Evolutionary conservation across 768 basidiomycete species (phyloP).

Genomic region (Paxillus rubicundulus): DNA sequence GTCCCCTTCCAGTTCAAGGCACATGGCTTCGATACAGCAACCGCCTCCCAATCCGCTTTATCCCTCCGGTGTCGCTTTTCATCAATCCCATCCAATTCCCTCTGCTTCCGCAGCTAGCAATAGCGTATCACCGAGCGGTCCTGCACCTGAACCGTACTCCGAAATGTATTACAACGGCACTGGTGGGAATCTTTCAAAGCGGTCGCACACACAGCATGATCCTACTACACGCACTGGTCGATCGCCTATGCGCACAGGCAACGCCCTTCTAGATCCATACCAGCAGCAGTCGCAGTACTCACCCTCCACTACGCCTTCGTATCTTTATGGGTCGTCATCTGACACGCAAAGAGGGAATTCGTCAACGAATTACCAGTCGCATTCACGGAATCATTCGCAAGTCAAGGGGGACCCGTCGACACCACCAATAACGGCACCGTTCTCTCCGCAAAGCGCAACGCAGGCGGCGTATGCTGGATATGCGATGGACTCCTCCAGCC

Average conservation of each 20-base stretch:
- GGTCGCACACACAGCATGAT: slow-evolving; percentile 54
- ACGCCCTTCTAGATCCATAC: slow-evolving; percentile 66
- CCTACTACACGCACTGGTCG: slow-evolving; percentile 48
- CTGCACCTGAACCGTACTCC: slow-evolving; percentile 44
- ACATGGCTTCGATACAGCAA: slow-evolving; percentile 34
- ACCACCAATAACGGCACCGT: slow-evolving; percentile 49
- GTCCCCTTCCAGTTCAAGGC: slow-evolving; percentile 16
- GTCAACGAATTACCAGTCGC: slow-evolving; percentile 49
- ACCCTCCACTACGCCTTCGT: slow-evolving; percentile 49
- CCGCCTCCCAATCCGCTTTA: slow-evolving; percentile 51
- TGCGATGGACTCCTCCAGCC: slow-evolving; percentile 64
- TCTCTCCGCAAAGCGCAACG: slow-evolving; percentile 49
- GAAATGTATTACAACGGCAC: slow-evolving; percentile 64
- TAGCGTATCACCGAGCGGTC: slow-evolving; percentile 32
- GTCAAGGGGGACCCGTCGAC: slow-evolving; percentile 50
- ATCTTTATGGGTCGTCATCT: slow-evolving; percentile 38
- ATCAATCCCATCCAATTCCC: slow-evolving; percentile 42
- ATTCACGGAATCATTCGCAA: slow-evolving; percentile 57
- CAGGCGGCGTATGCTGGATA: slow-evolving; percentile 49
- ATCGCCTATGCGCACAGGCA: slow-evolving; percentile 61
- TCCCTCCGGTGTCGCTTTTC: slow-evolving; percentile 56
- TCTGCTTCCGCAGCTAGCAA: slow-evolving; percentile 34
- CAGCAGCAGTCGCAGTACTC: slow-evolving; percentile 64
- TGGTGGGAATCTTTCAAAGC: slow-evolving; percentile 49
- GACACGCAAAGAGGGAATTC: slow-evolving; percentile 41